Base-by-base conservation (phyloP, 805 yeast genomes). In the Wickerhamomyces tratensis region DNA sequence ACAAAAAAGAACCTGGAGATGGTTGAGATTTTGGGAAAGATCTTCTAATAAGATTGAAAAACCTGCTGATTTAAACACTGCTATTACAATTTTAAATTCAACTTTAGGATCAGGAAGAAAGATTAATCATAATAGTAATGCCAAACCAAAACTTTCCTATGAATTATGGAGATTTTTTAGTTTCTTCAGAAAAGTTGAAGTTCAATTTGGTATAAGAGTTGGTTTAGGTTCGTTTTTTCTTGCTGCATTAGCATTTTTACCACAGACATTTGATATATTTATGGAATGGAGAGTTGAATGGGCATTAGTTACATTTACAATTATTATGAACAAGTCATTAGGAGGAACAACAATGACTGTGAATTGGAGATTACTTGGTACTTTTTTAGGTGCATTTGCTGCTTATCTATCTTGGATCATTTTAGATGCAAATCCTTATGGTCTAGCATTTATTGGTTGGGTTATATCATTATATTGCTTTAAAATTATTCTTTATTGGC, bases 271-370 rank as follows among this genome's bases (percentile, higher is more conserved):
- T 40, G 65, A 67, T 6, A 47, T 56, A 1, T 86, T 85, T 51
- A 70, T 64, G 39, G 69, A 67, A 36, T 84, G 86, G 87, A 63
- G 89, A 48, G 82, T 83, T 13, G 95, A 86, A 57, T 86, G 95
- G 95, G 79, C 87, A 0, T 61, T 86, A 35, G 84, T 83, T n/a
- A 79, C 88, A 0, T 86, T 77, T 50, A 79, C 86, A 51, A 81
- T 86, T 43, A 83, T 86, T 66, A 85, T 86, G 91, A 83, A 82
- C 51, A 84, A 84, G 52, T 81, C 89, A 1, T 64, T 85, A 6
- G 95, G 95, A 9, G 94, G 94, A 0, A 86, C 95, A 0, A 74
- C 85, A 10, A 76, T 80, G 78, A 82, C 93, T 0, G 79, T 78
- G 5, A 78, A 79, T 49, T 79, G 84, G 83, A 65, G 85, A 51